Evolutionary conservation across 495 filamentous ascomycete genomes (phyloP).

Genomic region (Aspergillus hancockii): DNA sequence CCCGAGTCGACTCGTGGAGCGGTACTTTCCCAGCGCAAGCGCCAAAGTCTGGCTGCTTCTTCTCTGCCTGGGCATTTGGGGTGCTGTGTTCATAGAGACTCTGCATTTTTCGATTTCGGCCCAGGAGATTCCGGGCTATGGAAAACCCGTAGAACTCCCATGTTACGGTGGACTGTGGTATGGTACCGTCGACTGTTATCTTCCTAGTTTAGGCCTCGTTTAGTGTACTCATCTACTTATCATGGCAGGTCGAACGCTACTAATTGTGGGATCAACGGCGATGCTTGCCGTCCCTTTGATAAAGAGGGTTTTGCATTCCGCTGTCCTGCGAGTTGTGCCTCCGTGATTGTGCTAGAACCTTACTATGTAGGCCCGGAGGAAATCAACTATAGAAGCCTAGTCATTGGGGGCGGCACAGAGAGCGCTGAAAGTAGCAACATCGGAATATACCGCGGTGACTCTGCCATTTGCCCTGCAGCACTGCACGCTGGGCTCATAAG

Average conservation of each 20-base stretch:
- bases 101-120: constrained; percentile 58
- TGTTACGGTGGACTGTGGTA: constrained; percentile 57
- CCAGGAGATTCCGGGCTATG: constrained; percentile 62
- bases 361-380: constrained; percentile 68
- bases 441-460: constrained; percentile 72
- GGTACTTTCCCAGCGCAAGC: constrained; percentile 52
- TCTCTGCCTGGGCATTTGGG: constrained; percentile 61
- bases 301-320: constrained; percentile 67
- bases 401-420: constrained; percentile 66
- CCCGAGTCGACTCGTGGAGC: constrained; percentile 60
- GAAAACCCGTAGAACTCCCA: constrained; percentile 52
- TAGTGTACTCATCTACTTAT: not conserved
- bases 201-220: not conserved
- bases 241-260: constrained; percentile 44
- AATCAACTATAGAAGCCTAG: constrained; percentile 62
- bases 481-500: constrained; percentile 72
- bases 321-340: constrained; percentile 69
- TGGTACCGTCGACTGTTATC: constrained; percentile 10
- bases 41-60: constrained; percentile 48
- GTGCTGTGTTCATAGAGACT: constrained; percentile 63
- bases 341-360: constrained; percentile 65
- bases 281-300: constrained; percentile 70
- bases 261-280: constrained; percentile 70
- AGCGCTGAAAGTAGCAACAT: constrained; percentile 33
- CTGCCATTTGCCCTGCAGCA: constrained; percentile 72